Base-by-base conservation (phyloP, 306 rosid species). In the Begonia loranthoides region DNA sequence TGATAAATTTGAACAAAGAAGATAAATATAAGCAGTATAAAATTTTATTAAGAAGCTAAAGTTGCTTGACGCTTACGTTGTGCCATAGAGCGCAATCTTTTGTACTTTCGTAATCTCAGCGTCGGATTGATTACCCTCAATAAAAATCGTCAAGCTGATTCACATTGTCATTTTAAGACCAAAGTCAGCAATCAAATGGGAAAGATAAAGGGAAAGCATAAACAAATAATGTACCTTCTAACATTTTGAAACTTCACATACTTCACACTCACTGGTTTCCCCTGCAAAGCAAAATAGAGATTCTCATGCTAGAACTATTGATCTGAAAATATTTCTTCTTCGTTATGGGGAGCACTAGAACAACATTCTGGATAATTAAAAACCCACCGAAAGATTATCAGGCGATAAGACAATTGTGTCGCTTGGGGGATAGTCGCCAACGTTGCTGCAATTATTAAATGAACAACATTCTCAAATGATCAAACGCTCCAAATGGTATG, bases 201-300 rank as follows among this genome's bases (percentile, higher is more conserved):
- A 49, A 43, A 15, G n/a, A 38, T 10, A 21, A 61, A 67, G 17
- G 45, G 14, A n/a, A 43, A 46, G 24, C 67, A 55, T 7, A 49
- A 33, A 63, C 53, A 64, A 45, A 60, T 50, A 63, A 17, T 73
- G 19, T 69, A 86, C 99, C 99, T 80, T 34, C 99, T 86, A 62
- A 90, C 96, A 71, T 83, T 90, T 77, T 90, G 99, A 74, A 90
- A 90, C 67, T 86, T 90, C 58, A 86, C 99, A 68, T 80, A 90
- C 85, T 90, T 86, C 10, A 86, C 55, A 67, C 64, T 52, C 46
- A 79, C 70, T 4, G 96, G 88, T 60, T 86, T 90, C 19, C 95
- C 96, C 99, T 90, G 76, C 50, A 56, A 52, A 58, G 48, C 36
- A 62, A 12, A 56, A 28, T 10, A 54, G 63, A 6, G 55, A 57